A percentile compares a stretch with the other conserved stretches of the same genome.
Evolutionary conservation across 306 rosid species (phyloP).

Genomic region (Astragalus glycyphyllos): DNA sequence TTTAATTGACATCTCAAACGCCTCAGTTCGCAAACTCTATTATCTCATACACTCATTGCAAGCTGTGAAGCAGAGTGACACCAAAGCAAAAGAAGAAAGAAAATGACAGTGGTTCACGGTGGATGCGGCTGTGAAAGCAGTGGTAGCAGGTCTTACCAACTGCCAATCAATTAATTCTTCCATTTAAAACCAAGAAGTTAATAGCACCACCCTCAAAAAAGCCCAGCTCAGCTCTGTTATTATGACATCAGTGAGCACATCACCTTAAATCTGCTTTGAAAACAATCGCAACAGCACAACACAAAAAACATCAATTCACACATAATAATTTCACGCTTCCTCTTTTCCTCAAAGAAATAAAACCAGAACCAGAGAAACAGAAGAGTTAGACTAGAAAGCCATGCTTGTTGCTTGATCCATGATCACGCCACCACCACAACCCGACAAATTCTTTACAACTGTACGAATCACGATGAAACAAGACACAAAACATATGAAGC

Average conservation of each 20-base stretch:
- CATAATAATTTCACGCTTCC: neutral
- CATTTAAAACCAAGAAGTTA: too few relatives aligned
- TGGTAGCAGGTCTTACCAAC: too few relatives aligned
- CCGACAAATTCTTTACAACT: conserved; percentile 40
- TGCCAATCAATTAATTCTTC: neutral
- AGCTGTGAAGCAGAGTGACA: too few relatives aligned
- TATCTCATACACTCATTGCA: too few relatives aligned
- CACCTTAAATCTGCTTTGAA: conserved; percentile 17
- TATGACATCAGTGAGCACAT: too few relatives aligned
- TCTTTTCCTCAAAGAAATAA: neutral
- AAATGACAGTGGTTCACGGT: too few relatives aligned
- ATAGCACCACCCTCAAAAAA: too few relatives aligned
- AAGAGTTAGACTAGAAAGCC: neutral
- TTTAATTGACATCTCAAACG: too few relatives aligned
- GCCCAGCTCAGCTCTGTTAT: too few relatives aligned
- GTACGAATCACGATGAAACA: conserved; percentile 24
- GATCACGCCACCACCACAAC: conserved; percentile 28
- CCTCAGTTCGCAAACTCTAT: too few relatives aligned
- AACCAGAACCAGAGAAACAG: neutral
- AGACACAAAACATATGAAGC: conserved; percentile 43
- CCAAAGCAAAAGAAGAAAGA: too few relatives aligned
- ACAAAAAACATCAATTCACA: conserved; percentile 3
- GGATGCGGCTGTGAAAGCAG: too few relatives aligned
- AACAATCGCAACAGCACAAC: conserved; percentile 1
- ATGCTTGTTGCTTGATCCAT: conserved; percentile 52